phyloP scores from a whole-genome alignment of 2,329 filamentous ascomycete genomes.

The Xylaria sp. region DNA sequence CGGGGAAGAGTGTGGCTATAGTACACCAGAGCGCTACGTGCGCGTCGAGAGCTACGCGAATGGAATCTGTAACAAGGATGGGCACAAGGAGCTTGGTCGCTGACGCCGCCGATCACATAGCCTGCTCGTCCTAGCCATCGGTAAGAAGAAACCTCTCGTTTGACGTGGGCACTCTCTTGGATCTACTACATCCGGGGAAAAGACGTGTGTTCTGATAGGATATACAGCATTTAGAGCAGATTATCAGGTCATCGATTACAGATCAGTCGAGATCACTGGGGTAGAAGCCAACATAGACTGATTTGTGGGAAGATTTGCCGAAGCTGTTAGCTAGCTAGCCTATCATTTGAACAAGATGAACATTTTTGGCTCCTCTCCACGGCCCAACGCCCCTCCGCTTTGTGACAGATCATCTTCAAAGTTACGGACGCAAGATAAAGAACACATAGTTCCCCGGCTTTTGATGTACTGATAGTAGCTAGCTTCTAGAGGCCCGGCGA shows the following conservation, averaged over 20 bases:
- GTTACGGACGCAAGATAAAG: not conserved
- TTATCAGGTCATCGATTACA: not conserved
- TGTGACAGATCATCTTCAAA: not conserved
- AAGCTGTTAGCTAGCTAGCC: not conserved
- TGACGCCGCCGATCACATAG: not conserved
- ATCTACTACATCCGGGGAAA: not conserved
- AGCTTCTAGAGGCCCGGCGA: not conserved
- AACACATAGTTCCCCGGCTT: not conserved
- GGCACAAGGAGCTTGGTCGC: slow-evolving; percentile 14
- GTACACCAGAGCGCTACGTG: slow-evolving; percentile 2
- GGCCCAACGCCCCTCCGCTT: not conserved
- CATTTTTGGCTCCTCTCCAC: not conserved
- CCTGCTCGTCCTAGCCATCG: not conserved
- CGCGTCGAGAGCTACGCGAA: slow-evolving; percentile 9
- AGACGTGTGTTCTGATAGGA: not conserved
- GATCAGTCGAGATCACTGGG: not conserved
- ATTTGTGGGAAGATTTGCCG: not conserved
- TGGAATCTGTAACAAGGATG: slow-evolving; percentile 8
- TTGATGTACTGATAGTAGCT: not conserved
- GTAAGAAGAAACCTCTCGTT: not conserved
- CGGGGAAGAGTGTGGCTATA: not conserved
- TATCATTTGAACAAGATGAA: not conserved
- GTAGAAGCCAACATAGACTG: not conserved
- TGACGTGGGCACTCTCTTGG: not conserved
- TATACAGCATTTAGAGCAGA: not conserved